Evolutionary conservation across 2,329 filamentous ascomycete genomes (phyloP).

Genomic region (Cladophialophora carrionii): DNA sequence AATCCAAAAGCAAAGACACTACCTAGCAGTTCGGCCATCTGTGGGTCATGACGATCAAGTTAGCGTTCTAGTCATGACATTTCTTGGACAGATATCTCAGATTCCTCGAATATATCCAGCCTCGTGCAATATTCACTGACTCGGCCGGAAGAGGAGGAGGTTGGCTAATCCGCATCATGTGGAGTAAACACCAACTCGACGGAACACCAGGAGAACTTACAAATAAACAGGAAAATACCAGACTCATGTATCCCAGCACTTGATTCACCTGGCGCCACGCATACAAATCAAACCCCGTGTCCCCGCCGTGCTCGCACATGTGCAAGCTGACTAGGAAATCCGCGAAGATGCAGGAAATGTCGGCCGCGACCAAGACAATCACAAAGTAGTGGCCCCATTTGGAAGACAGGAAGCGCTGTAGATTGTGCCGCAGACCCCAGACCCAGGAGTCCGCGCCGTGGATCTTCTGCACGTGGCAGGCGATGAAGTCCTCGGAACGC

Average conservation of each 20-base stretch:
- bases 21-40: conserved; percentile 61
- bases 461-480: conserved; percentile 38
- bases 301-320: conserved; percentile 49
- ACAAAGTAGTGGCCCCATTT: conserved; percentile 56
- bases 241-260: conserved; percentile 56
- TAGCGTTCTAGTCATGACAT: not conserved
- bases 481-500: conserved; percentile 25
- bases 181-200: not conserved
- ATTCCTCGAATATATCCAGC: not conserved
- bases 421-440: conserved; percentile 32
- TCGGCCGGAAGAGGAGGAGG: not conserved
- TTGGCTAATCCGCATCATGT: not conserved
- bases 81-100: not conserved
- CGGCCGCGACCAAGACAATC: conserved; percentile 54
- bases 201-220: not conserved
- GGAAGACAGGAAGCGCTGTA: conserved; percentile 49
- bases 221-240: conserved; percentile 67
- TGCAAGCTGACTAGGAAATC: conserved; percentile 57
- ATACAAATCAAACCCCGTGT: conserved; percentile 34
- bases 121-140: not conserved
- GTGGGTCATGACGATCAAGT: not conserved
- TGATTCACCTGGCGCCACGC: conserved; percentile 46
- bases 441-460: conserved; percentile 37
- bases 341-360: conserved; percentile 57
- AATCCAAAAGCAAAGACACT: conserved; percentile 66